These are phyloP conservation scores for Metarhizium rileyi DNA, from an alignment of 2,329 filamentous ascomycete genomes.

Conservation along the genomic window DNA sequence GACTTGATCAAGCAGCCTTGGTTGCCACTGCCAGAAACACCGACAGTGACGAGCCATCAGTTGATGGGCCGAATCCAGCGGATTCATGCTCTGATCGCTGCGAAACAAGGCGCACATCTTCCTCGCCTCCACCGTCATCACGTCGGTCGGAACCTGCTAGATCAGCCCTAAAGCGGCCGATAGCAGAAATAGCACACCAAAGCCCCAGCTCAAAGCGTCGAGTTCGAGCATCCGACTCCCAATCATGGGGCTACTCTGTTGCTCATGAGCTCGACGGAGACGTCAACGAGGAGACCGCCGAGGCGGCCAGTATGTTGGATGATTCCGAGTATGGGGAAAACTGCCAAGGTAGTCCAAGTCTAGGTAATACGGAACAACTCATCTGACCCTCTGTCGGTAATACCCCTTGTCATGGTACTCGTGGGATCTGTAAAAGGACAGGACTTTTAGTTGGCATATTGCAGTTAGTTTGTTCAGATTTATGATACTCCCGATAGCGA, in stretches of 20 bases:
- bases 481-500: no score
- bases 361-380: no score
- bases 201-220: slow-evolving; percentile 2
- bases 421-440: no score
- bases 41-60: neutral
- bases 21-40: neutral
- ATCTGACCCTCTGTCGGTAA: no score
- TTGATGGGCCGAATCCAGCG: slow-evolving; percentile 1
- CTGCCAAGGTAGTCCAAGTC: no score
- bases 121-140: neutral
- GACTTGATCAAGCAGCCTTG: neutral
- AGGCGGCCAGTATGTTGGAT: no score
- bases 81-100: slow-evolving; percentile 1
- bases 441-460: no score
- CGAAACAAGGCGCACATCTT: slow-evolving; percentile 2
- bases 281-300: neutral
- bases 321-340: no score
- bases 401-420: no score
- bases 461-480: no score
- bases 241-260: neutral
- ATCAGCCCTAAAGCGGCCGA: neutral
- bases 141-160: neutral
- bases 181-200: neutral
- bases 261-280: neutral
- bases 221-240: neutral